A percentile compares a stretch with the other conserved stretches of the same genome.
phyloP scores from a whole-genome alignment of 73 alveolate genomes.

The Paramecium caudatum region DNA sequence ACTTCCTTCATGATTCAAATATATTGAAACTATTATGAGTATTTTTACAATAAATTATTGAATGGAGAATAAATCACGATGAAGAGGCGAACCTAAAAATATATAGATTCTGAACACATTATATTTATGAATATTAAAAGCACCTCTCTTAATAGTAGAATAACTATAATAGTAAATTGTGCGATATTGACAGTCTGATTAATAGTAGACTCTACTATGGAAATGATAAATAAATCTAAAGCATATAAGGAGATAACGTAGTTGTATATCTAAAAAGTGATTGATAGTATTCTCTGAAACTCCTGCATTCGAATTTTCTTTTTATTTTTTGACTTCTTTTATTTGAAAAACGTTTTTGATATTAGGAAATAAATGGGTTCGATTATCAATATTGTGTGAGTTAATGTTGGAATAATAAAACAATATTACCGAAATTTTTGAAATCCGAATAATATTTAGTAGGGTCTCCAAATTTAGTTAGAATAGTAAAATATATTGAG shows the following conservation, averaged over 20 bases:
- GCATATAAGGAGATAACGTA: background rate
- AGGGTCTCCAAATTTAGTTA: conserved; percentile 21
- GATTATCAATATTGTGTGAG: background rate
- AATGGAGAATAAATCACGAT: background rate
- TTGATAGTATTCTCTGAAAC: background rate
- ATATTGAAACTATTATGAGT: background rate
- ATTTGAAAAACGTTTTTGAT: background rate
- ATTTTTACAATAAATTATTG: background rate
- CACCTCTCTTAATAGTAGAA: background rate
- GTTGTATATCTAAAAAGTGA: background rate
- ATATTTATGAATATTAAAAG: background rate
- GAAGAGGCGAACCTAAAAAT: conserved; percentile 33
- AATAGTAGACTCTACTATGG: background rate
- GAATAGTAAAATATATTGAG: conserved; percentile 15
- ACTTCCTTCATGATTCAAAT: background rate
- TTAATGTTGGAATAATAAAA: background rate
- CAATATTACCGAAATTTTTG: background rate
- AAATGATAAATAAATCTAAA: background rate
- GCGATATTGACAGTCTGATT: background rate
- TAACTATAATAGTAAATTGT: background rate
- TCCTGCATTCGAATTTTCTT: background rate
- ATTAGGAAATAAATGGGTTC: background rate
- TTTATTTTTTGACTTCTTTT: background rate
- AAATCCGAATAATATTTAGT: background rate
- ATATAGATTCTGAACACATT: conserved; percentile 30